Base-by-base conservation (phyloP, 163 green algal species). In the Coccomyxa subellipsoidea region DNA sequence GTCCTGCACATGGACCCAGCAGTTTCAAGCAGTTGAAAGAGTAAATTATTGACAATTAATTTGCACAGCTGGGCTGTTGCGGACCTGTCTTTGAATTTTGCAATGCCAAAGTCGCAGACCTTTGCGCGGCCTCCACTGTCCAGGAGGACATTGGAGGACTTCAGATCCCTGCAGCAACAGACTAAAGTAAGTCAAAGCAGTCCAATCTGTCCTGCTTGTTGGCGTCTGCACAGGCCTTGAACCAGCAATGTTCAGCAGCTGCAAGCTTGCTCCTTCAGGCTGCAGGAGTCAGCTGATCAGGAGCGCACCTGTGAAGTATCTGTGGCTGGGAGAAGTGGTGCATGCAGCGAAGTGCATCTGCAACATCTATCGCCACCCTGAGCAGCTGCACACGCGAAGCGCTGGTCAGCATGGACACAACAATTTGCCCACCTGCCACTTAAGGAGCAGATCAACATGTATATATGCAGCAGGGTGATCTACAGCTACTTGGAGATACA, bases 31-130 rank as follows among this genome's bases (percentile, higher is more conserved):
- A n/a, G n/a, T n/a, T n/a, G n/a, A n/a, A n/a, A n/a, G n/a, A n/a
- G n/a, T n/a, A n/a, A n/a, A n/a, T n/a, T n/a, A n/a, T n/a, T 66
- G 15, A 37, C 69, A 18, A 37, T 35, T 77, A 77, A 10, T 77
- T 29, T 40, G 32, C 32, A n/a, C 12, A 40, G 8, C 36, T 37
- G 23, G 23, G 66, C 18, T 18, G 35, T 32, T 21, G 32, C 38
- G 7, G 31, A 77, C 71, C 73, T 72, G 78, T 91, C 86, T 76
- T 94, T 92, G 77, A 92, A 88, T 76, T 92, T 93, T 47, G 92
- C 89, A 53, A 95, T 90, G 82, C 91, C 92, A 92, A 96, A 96
- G 83, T 96, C 92, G 38, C 76, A 80, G 3, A 95, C 85, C 82
- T 92, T 91, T 7, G 89, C 89, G 0, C 84, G 72, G 0, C 86